Conservation (phyloP, 2,329 filamentous ascomycete species). For the Alternaria metachromatica region DNA sequence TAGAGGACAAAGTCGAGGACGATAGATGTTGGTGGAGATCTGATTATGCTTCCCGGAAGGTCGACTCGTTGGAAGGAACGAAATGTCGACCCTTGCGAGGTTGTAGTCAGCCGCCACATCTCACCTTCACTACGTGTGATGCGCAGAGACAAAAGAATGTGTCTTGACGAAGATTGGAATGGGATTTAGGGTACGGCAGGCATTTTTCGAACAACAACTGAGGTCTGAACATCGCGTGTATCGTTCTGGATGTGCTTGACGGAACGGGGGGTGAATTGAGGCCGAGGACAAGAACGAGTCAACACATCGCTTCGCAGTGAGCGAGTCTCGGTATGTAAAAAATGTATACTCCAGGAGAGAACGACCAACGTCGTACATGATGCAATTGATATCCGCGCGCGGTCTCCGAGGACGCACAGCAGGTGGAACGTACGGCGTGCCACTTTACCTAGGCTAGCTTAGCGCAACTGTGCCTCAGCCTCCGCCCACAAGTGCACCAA, state of each 20-base stretch:
- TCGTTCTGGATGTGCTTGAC: background rate
- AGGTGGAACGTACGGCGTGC: background rate
- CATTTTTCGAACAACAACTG: background rate
- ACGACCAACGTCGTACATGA: background rate
- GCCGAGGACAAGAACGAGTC: background rate
- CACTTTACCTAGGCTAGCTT: background rate
- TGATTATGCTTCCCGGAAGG: background rate
- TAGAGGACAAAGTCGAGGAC: background rate
- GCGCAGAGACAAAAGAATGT: background rate
- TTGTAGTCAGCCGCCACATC: background rate
- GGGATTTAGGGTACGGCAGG: background rate
- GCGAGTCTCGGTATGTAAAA: too few species aligned
- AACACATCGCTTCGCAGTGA: background rate
- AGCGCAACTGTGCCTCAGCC: background rate
- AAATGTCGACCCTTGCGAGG: background rate
- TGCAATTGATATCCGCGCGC: background rate
- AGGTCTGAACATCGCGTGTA: background rate
- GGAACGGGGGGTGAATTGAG: background rate
- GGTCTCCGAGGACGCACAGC: background rate
- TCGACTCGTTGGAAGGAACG: background rate
- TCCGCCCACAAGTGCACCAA: background rate
- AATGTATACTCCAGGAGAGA: too few species aligned
- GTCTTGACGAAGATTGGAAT: background rate
- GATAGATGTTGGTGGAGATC: accelerated
- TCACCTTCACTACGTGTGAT: background rate